Base-by-base conservation (phyloP, 2,329 filamentous ascomycete species). In the Apiospora marii region DNA sequence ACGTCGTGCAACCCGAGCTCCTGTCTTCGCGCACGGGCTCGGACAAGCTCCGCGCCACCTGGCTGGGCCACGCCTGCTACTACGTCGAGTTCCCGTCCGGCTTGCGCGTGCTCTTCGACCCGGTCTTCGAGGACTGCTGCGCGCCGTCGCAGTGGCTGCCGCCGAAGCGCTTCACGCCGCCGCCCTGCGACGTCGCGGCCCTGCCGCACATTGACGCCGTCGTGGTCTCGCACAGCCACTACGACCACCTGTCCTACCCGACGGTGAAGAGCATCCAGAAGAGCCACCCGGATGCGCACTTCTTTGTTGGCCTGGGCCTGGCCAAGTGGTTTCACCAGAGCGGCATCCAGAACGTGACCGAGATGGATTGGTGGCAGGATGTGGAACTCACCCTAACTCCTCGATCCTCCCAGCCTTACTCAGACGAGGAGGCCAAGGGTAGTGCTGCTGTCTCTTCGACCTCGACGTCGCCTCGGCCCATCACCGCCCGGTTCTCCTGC, bases 331-430 rank as follows among this genome's bases (percentile, higher is more conserved):
- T 98, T 81, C 85, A 86, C 67, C 84, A 86, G 4, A 87, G 86
- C 37, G 94, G 94, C 0, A 89, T 98, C 71, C 75, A 88, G 1
- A 93, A 94, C 73, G 92, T 96, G 61, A 97, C 94, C 0, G 95
- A 98, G 84, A 82, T 98, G 78, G 96, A 98, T 83, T 98, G 96
- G 96, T 98, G 96, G 96, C 92, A 97, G 77, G 92, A 94, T 75
- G 88, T 91, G 7, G 91, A 96, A 68, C 82, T 98, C n/a, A 90
- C 85, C 0, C 83, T 98, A 37, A 72, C 79, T 71, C 77, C 75
- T 75, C 77, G 81, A 77, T 37, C 44, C 19, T 8, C 67, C 13
- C 24, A 16, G 30, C 49, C 71, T 46, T 75, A 74, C 71, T 74
- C 77, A 46, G 74, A 78, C n/a, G 53, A 72, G 43, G 75, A 74